phyloP scores from a whole-genome alignment of 2,329 filamentous ascomycete species.

The Parascedosporium putredinis region DNA sequence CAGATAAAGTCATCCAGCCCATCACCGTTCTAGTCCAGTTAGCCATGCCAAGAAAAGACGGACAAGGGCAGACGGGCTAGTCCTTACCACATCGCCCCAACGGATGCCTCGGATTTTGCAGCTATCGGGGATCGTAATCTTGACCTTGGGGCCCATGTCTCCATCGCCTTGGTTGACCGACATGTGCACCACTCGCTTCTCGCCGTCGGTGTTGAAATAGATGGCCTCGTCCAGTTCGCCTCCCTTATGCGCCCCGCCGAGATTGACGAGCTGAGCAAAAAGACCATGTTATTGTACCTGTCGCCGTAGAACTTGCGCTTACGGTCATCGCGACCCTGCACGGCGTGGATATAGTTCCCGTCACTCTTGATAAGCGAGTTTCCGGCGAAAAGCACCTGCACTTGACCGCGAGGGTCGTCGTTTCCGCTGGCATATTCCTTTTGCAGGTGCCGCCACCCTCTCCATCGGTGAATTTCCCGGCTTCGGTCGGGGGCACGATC shows the following conservation, averaged over 20 bases:
- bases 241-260: background rate
- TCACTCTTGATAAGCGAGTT: slow-evolving; percentile 4
- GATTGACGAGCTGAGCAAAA: slow-evolving; percentile 10
- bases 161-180: background rate
- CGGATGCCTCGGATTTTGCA: background rate
- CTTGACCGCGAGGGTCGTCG: slow-evolving; percentile 4
- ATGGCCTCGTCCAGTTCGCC: slow-evolving; percentile 8
- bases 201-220: too few relatives aligned
- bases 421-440: slow-evolving; percentile 2
- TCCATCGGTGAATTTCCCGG: slow-evolving; percentile 6
- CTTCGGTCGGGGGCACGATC: slow-evolving; percentile 9
- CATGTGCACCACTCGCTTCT: background rate
- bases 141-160: background rate
- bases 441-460: background rate
- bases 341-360: slow-evolving; percentile 4
- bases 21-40: slow-evolving; percentile 10
- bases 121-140: background rate
- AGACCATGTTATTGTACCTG: too few relatives aligned
- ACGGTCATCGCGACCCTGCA: background rate
- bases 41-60: too few relatives aligned
- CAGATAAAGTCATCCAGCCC: slow-evolving; percentile 22
- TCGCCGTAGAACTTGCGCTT: too few relatives aligned
- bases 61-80: too few relatives aligned
- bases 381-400: slow-evolving; percentile 2
- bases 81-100: background rate